Evolutionary conservation across 768 basidiomycete species (phyloP), one percentile per base, ranked within the genome.

Genomic region (Pholiota molesta): DNA sequence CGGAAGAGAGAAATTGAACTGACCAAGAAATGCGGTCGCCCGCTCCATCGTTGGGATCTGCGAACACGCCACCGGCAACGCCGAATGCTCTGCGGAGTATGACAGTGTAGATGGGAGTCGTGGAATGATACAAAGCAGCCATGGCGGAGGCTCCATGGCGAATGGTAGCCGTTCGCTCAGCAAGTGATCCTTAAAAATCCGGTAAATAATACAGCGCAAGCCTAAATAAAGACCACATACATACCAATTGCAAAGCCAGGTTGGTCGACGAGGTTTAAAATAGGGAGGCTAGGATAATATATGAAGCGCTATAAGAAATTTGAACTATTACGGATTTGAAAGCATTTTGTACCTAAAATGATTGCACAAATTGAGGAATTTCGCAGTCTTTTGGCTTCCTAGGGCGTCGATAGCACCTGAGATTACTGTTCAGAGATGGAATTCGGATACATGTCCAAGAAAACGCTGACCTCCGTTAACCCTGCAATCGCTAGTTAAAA

Each of bases 221-320:
- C 9, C 21, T 7, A 55, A 49, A 35, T 26, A 28, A 33, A 33
- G 35, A 5, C 13, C 42, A 61, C 64, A 42, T 52, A 61, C 64
- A 42, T 52, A 75, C 77, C 77, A 26, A 79, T 71, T 7, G 77
- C 77, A 52, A 79, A 78, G 7, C 77, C 78, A 13, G 78, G 78
- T 53, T 78, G 72, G 54, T 79, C 78, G 21, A 79, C 78, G 1
- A 79, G 71, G 63, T 79, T 79, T 19, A 79, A 58, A 11, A 79
- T 69, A 1, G 77, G 78, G 28, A 79, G 63, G 2, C 76, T 78
- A 37, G 23, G 21, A 47, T 33, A 33, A 40, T 21, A 14, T 10
- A 37, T 55, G 13, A 26, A 26, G 26, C 26, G n/a, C 4, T 52
- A 28, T 52, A n/a, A 59, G 23, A 5, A 16, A 21, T 47, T 21